Conservation (phyloP, 495 filamentous ascomycete genomes). For the Rhypophila decipiens region DNA sequence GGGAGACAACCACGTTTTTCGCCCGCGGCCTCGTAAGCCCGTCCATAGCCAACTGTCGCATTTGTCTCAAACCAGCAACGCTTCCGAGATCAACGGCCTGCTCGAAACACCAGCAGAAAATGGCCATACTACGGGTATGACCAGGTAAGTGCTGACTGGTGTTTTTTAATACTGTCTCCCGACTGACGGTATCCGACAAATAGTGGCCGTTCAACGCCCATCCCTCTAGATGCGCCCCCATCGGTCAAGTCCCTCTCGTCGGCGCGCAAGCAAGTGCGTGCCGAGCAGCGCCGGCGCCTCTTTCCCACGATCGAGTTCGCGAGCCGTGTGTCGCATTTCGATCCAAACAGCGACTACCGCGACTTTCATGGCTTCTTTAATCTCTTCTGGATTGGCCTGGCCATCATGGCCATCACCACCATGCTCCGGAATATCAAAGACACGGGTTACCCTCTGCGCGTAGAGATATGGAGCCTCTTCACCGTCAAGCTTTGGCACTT, state of each 20-base stretch:
- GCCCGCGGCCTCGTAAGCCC: constrained; percentile 39
- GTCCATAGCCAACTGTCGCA: constrained; percentile 35
- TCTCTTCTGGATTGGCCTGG: constrained; percentile 92
- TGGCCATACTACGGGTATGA: constrained; percentile 26
- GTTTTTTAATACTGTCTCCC: constrained; percentile 5
- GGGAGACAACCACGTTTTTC: constrained; percentile 30
- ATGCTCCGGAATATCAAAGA: constrained; percentile 90
- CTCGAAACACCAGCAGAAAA: constrained; percentile 24
- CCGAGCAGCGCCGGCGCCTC: constrained; percentile 70
- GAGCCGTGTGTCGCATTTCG: constrained; percentile 92
- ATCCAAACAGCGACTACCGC: constrained; percentile 82
- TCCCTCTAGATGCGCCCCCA: constrained; percentile 85
- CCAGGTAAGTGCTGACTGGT: constrained; percentile 26
- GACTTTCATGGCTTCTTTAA: constrained; percentile 97
- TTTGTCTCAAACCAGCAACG: constrained; percentile 27
- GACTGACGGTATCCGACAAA: background rate
- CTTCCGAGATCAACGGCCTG: constrained; percentile 16
- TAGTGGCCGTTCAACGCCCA: constrained; percentile 83
- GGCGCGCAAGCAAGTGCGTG: constrained; percentile 77
- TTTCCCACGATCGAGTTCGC: constrained; percentile 96
- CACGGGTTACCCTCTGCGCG: constrained; percentile 75
- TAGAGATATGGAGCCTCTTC: constrained; percentile 81
- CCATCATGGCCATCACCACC: constrained; percentile 93
- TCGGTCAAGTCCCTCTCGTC: constrained; percentile 79
- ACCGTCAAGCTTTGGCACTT: constrained; percentile 83